Evolutionary conservation across 176 grass and related monocot genomes (phyloP), one percentile per base, ranked within the genome.

Genomic region (Pontederia paniculata): DNA sequence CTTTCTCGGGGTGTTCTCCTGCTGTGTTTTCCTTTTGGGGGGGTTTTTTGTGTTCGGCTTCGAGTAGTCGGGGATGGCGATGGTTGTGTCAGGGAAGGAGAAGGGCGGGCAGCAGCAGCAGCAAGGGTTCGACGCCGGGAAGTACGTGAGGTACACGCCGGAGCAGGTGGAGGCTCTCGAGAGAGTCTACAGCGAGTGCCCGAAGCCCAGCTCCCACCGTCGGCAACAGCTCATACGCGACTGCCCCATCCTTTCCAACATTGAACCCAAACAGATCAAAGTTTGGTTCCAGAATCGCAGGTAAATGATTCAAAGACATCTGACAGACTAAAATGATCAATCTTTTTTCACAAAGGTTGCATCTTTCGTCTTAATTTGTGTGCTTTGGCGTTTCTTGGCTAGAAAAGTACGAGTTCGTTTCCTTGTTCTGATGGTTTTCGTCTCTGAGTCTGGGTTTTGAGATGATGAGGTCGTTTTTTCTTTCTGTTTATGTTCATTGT

Each of bases 261-360:
- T 97, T 77, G 93, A 97, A 62, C 83, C 93, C 42, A 97, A 88
- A 70, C 93, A 97, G 80, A 91, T 97, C 83, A 97, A 97, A 62
- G 93, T 97, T 68, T 97, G 93, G 93, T 97, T 97, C 47, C 93
- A 97, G 80, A 97, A 97, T 60, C 80, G 93, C 25, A 97, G 93
- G 93, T 97, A 53, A 83, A 70, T 8, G 66, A 9, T 2, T 12
- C 10, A 44, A 19, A 42, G 17, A 9, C 28, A 37, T 6, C 28
- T 37, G 28, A 37, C 28, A 37, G 28, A 2, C 7, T 6, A 37
- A 37, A 37, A 37, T 5, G 28, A 37, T 37, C 28, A 37, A 37
- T 5, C 3, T 37, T 37, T n/a, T 2, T 37, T 6, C 28, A 37
- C 28, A 2, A 31, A 31, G 28, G 1, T 37, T 37, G 28, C 28